Conservation (phyloP, 768 basidiomycete species). For the Suillus tomentosus region DNA sequence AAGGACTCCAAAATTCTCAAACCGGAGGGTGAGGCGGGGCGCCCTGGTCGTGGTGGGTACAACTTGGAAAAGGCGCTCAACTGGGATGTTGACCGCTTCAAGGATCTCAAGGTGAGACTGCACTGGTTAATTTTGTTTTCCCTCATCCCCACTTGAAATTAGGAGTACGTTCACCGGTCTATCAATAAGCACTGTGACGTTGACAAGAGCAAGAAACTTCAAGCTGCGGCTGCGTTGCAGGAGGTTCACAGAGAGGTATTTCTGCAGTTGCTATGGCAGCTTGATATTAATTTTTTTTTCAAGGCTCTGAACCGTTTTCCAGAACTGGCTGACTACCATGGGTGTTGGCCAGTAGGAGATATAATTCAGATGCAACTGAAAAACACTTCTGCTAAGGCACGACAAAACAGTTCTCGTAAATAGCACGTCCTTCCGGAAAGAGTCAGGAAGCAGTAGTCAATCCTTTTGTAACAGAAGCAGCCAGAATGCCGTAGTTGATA, state of each 20-base stretch:
- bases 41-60: not conserved
- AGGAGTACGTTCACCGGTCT: not conserved
- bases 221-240: not conserved
- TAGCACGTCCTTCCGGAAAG: not conserved
- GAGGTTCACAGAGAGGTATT: not conserved
- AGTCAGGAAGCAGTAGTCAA: not conserved
- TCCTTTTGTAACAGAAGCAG: too few species aligned
- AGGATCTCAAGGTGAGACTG: not conserved
- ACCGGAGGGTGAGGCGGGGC: not conserved
- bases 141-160: not conserved
- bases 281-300: not conserved
- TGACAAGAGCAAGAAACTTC: not conserved
- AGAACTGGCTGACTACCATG: not conserved
- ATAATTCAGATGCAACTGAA: constrained; percentile 11
- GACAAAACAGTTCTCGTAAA: not conserved
- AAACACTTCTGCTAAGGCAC: not conserved
- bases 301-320: not conserved
- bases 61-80: not conserved
- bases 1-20: not conserved
- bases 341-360: constrained; percentile 4
- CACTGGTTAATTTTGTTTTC: not conserved
- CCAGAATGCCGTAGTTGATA: too few species aligned
- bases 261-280: not conserved
- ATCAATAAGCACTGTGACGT: not conserved
- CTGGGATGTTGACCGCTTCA: not conserved